Evolutionary conservation across 768 basidiomycete genomes (phyloP), one percentile per base, ranked within the genome.

Genomic region (Chiua virens): DNA sequence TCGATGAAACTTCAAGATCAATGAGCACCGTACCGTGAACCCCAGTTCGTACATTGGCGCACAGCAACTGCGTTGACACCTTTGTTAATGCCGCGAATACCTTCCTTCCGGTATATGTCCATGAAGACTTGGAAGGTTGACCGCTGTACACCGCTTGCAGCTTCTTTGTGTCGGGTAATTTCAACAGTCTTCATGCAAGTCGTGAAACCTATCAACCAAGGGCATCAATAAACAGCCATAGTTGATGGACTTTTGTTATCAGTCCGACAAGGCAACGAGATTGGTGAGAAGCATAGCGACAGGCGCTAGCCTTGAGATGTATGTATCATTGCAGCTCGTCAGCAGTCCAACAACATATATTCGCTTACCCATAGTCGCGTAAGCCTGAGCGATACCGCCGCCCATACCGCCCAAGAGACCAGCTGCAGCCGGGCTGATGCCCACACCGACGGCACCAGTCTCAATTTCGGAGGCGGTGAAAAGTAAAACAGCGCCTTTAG

Each of bases 171-270:
- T 60, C 95, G 87, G 42, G 95, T 98, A 59, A 98, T 98, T 72
- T 96, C 94, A 56, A 83, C 97, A 20, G 97, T 99, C 75, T 99
- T 99, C 97, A 99, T 99, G 72, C 93, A 97, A 38, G 96, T 98
- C 73, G 93, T 96, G 76, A 98, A 93, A 61, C 96, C 94, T 97
- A 58, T 36, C 48, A 42, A 15, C 38, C 41, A 32, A 56, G 22
- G 36, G 17, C 7, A 30, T 58, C 35, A 69, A 53, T 35, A 46
- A 52, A 48, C 21, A 0, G 35, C 3, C 51, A 35, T n/a, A 27
- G 21, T 36, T 9, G 3, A 32, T 14, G 18, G 15, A 22, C 15
- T 17, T 4, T 18, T 7, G 45, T 25, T 5, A 18, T 55, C 39
- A 40, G 47, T 52, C 53, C 45, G 50, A 47, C 59, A 49, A 55